Conservation (phyloP, 1,284 basidiomycete genomes). For the Butyriboletus appendiculatus region DNA sequence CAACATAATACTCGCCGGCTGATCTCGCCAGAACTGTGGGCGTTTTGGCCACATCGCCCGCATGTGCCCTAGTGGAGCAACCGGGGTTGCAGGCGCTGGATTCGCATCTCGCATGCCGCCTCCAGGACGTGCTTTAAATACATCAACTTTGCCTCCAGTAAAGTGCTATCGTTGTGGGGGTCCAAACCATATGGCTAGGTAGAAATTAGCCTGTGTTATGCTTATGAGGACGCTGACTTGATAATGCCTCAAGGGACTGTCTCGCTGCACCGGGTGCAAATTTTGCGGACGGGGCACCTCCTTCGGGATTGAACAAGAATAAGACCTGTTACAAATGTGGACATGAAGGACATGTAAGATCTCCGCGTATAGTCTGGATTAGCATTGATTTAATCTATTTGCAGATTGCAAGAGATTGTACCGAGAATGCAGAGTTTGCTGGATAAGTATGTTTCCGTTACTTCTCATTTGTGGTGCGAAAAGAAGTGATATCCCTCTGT, state of each 20-base stretch:
- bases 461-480: conserved; percentile 9
- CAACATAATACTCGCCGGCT: conserved; percentile 10
- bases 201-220: conserved; percentile 1
- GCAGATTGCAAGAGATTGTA: conserved; percentile 79
- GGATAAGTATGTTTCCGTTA: conserved; percentile 26
- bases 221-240: conserved; percentile 4
- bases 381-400: conserved; percentile 17
- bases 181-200: conserved; percentile 83
- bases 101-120: conserved; percentile 70
- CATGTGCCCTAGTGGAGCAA: conserved; percentile 57
- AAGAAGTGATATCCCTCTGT: conserved; percentile 10
- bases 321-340: conserved; percentile 88
- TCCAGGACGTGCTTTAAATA: conserved; percentile 71
- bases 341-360: conserved; percentile 77
- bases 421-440: conserved; percentile 57
- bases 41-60: conserved; percentile 81
- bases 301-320: conserved; percentile 52
- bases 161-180: conserved; percentile 85
- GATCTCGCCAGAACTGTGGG: conserved; percentile 62
- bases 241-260: conserved; percentile 59
- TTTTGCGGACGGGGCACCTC: conserved; percentile 46
- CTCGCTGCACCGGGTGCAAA: conserved; percentile 67
- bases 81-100: conserved; percentile 40
- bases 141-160: conserved; percentile 73
- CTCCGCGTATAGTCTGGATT: background rate